A percentile compares a stretch with the other conserved stretches of the same genome.
These are phyloP conservation scores for Suillus brevipes DNA, from an alignment of 768 basidiomycete genomes.

Conservation along the genomic window DNA sequence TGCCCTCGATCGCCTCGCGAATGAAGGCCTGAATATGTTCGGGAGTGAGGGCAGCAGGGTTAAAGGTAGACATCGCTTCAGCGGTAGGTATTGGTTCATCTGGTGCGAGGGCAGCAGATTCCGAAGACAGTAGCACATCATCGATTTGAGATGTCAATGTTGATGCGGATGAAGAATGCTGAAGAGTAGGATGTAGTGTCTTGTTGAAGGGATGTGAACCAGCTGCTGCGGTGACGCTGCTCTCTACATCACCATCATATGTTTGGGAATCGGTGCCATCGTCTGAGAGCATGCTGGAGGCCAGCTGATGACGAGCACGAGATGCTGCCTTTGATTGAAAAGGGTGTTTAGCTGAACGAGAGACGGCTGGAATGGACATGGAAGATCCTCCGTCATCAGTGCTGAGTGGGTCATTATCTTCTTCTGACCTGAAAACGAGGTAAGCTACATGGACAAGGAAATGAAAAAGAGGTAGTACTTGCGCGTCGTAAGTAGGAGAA, in stretches of 20 bases:
- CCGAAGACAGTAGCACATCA: slow-evolving; percentile 16
- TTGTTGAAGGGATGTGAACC: slow-evolving; percentile 39
- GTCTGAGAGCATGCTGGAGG: slow-evolving; percentile 58
- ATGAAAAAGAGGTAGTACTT: slow-evolving; percentile 23
- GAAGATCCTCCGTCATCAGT: slow-evolving; percentile 71
- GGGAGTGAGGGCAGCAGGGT: slow-evolving; percentile 65
- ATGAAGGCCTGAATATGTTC: slow-evolving; percentile 85
- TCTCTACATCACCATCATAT: slow-evolving; percentile 89
- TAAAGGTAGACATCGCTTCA: slow-evolving; percentile 44
- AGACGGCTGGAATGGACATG: slow-evolving; percentile 40
- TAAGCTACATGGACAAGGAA: slow-evolving; percentile 13
- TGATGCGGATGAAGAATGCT: slow-evolving; percentile 50
- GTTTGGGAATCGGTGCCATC: slow-evolving; percentile 83
- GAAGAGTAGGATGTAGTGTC: slow-evolving; percentile 31
- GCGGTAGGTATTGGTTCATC: slow-evolving; percentile 45
- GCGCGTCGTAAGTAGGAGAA: slow-evolving; percentile 80
- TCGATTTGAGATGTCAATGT: slow-evolving; percentile 49
- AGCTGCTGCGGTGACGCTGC: slow-evolving; percentile 61
- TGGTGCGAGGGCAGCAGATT: slow-evolving; percentile 22
- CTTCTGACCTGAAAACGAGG: slow-evolving; percentile 60
- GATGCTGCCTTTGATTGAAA: slow-evolving; percentile 29
- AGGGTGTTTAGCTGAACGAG: slow-evolving; percentile 26
- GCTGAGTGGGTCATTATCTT: slow-evolving; percentile 78
- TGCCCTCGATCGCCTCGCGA: slow-evolving; percentile 72
- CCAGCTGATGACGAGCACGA: slow-evolving; percentile 51